phyloP scores from a whole-genome alignment of 2,329 filamentous ascomycete species.

The Rachicladosporium sp. region DNA sequence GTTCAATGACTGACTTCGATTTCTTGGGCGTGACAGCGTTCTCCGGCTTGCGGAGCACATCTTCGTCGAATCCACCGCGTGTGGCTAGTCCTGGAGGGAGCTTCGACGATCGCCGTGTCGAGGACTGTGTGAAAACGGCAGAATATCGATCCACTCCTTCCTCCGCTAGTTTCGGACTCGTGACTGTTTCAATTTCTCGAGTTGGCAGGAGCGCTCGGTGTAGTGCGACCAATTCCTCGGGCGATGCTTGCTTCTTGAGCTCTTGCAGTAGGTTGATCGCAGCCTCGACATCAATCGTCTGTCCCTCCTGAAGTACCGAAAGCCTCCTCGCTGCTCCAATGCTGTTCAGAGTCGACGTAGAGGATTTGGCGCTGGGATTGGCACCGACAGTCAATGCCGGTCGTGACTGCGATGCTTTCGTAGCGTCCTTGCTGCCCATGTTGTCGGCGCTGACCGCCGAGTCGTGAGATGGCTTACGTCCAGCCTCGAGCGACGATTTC shows the following conservation, averaged over 20 bases:
- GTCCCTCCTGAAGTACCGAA: slow-evolving; percentile 19
- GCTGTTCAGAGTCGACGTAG: slow-evolving; percentile 10
- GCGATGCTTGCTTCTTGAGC: slow-evolving; percentile 35
- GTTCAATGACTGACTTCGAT: too few species aligned
- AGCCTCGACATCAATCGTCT: slow-evolving; percentile 30
- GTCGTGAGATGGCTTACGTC: slow-evolving; percentile 3
- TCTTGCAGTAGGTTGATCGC: slow-evolving; percentile 35
- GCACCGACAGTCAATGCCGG: slow-evolving; percentile 5
- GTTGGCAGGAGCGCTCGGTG: slow-evolving; percentile 25
- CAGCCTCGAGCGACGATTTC: slow-evolving; percentile 4
- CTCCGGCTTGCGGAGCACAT: slow-evolving; percentile 20
- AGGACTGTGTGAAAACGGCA: not conserved
- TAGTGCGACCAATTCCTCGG: slow-evolving; percentile 35
- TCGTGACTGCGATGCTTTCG: slow-evolving; percentile 2
- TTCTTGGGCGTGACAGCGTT: too few species aligned
- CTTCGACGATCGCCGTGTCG: slow-evolving; percentile 7
- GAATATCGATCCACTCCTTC: too few species aligned
- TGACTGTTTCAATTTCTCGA: too few species aligned
- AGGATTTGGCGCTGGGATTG: slow-evolving; percentile 7
- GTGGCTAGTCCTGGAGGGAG: slow-evolving; percentile 15
- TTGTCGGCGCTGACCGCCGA: slow-evolving; percentile 1
- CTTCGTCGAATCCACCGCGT: slow-evolving; percentile 11
- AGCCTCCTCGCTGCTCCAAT: slow-evolving; percentile 7
- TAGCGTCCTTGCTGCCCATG: slow-evolving; percentile 7
- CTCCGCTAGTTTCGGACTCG: too few species aligned